These are phyloP conservation scores for Phoma sp. DNA, from an alignment of 2,329 filamentous ascomycete species.

Conservation along the genomic window DNA sequence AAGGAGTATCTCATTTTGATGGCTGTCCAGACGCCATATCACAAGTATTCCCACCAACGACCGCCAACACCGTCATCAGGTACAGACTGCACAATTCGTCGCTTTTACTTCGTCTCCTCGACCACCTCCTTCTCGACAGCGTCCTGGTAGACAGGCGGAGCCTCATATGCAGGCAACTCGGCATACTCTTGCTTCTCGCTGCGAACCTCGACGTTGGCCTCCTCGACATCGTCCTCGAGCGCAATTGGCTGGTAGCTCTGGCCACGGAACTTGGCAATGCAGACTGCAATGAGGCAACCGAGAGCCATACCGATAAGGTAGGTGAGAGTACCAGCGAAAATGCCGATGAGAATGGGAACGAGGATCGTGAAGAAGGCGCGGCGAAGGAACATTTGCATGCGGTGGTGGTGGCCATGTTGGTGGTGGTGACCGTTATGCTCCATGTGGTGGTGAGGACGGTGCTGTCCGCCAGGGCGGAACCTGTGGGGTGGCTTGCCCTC, in stretches of 20 bases:
- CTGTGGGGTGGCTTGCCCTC: constrained; percentile 45
- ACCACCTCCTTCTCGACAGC: constrained; percentile 41
- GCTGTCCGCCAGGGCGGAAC: constrained; percentile 36
- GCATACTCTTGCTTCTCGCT: constrained; percentile 44
- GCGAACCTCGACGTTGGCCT: constrained; percentile 13
- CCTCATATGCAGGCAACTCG: constrained; percentile 46
- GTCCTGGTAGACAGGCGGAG: constrained; percentile 49
- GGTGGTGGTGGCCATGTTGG: constrained; percentile 24
- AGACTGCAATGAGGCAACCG: constrained; percentile 65
- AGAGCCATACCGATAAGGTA: constrained; percentile 72
- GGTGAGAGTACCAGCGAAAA: constrained; percentile 71
- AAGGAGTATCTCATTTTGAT: constrained; percentile 4
- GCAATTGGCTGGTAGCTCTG: constrained; percentile 45
- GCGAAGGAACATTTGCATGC: constrained; percentile 44
- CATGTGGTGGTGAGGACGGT: constrained; percentile 33
- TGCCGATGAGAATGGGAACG: constrained; percentile 71
- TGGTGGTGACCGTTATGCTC: constrained; percentile 24
- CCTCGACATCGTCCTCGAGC: constrained; percentile 37
- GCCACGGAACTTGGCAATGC: constrained; percentile 64
- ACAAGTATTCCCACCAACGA: not conserved
- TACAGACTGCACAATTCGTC: not conserved
- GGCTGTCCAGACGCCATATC: not conserved
- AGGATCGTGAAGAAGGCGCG: constrained; percentile 68
- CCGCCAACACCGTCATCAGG: not conserved
- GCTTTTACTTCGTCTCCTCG: constrained; percentile 30